Evolutionary conservation across 2,329 filamentous ascomycete species (phyloP).

Genomic region (Juglanconis juglandina): DNA sequence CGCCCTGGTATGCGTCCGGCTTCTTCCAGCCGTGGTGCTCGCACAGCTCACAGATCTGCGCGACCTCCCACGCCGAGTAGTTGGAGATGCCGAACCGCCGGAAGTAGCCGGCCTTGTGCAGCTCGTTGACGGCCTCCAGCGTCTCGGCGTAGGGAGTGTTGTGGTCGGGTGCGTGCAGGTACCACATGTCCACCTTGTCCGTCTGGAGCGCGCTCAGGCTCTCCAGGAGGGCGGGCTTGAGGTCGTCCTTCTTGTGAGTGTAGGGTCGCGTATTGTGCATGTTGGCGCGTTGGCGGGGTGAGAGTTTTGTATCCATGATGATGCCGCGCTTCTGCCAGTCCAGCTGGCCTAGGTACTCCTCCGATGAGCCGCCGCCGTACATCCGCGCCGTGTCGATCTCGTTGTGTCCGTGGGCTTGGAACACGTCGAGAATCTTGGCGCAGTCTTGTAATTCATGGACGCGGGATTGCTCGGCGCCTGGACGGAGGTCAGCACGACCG

Average conservation of each 20-base stretch:
- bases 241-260: slow-evolving; percentile 25
- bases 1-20: slow-evolving; percentile 45
- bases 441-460: slow-evolving; percentile 44
- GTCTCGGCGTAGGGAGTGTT: slow-evolving; percentile 43
- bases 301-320: slow-evolving; percentile 41
- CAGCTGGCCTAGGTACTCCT: slow-evolving; percentile 44
- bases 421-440: slow-evolving; percentile 59
- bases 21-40: slow-evolving; percentile 36
- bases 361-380: slow-evolving; percentile 63
- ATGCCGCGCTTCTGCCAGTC: slow-evolving; percentile 37
- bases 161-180: slow-evolving; percentile 49
- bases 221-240: slow-evolving; percentile 31
- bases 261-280: slow-evolving; percentile 1
- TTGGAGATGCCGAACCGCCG: slow-evolving; percentile 43
- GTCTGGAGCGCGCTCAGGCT: slow-evolving; percentile 37
- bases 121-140: slow-evolving; percentile 41
- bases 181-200: slow-evolving; percentile 43
- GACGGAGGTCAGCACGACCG: not conserved
- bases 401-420: slow-evolving; percentile 63
- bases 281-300: slow-evolving; percentile 21
- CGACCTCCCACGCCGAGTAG: slow-evolving; percentile 44
- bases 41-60: slow-evolving; percentile 44
- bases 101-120: slow-evolving; percentile 44
- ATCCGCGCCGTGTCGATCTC: slow-evolving; percentile 67
- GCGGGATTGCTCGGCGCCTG: slow-evolving; percentile 25